A percentile compares a stretch with the other conserved stretches of the same genome.
Evolutionary conservation across 2,329 filamentous ascomycete genomes (phyloP).

Genomic region (Pseudogymnoascus sp.): DNA sequence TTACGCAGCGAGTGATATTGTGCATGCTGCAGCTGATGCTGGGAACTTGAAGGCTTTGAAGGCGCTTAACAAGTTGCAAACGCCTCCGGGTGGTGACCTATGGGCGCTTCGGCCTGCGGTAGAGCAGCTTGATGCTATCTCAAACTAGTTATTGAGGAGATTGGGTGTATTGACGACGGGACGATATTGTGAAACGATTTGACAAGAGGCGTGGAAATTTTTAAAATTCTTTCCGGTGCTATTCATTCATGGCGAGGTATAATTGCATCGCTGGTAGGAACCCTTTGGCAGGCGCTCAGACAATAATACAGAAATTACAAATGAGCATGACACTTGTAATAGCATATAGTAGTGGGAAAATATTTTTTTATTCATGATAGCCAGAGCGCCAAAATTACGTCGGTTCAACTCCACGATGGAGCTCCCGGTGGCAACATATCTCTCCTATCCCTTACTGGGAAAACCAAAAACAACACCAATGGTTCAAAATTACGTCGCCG

Average conservation of each 20-base stretch:
- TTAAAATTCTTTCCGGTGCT: neutral
- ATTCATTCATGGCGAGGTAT: neutral
- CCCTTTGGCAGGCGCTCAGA: neutral
- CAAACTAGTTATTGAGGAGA: neutral
- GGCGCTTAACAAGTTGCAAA: constrained; percentile 14
- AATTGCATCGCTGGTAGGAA: neutral
- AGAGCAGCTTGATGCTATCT: constrained; percentile 21
- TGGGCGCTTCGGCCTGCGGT: constrained; percentile 22
- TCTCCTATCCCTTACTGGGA: too few relatives aligned
- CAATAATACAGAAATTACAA: neutral
- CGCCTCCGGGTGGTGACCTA: constrained; percentile 22
- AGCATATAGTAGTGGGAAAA: neutral
- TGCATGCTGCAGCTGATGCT: constrained; percentile 20
- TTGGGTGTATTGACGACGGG: neutral
- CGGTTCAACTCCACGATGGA: too few relatives aligned
- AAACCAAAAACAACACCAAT: too few relatives aligned
- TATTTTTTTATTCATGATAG: neutral
- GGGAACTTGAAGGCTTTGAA: constrained; percentile 16
- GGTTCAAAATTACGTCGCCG: neutral
- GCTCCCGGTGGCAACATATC: too few relatives aligned
- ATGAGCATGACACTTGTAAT: neutral
- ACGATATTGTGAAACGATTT: neutral
- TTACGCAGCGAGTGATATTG: constrained; percentile 22
- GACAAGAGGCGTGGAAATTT: neutral
- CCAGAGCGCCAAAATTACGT: neutral